Conservation (phyloP, 495 filamentous ascomycete genomes). For the Xeromyces bisporus region DNA sequence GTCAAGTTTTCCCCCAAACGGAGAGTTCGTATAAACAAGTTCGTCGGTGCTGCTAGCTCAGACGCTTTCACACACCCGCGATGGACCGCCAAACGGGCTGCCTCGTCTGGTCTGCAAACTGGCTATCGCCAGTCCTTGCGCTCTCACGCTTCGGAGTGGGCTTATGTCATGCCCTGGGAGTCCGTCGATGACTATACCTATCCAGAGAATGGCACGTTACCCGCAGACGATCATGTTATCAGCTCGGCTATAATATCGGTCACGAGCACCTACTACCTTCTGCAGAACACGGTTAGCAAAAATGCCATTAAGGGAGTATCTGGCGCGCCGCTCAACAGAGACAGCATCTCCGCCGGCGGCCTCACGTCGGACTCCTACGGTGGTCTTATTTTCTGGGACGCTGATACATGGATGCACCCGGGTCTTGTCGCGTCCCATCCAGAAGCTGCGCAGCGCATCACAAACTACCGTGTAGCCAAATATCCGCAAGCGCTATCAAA, state of each 20-base stretch:
- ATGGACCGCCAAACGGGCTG: slow-evolving; percentile 31
- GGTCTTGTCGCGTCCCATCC: slow-evolving; percentile 42
- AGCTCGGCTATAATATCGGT: slow-evolving; percentile 47
- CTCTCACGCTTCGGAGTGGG: slow-evolving; percentile 39
- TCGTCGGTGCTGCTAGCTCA: slow-evolving; percentile 41
- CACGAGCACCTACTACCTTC: slow-evolving; percentile 48
- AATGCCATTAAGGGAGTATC: slow-evolving; percentile 27
- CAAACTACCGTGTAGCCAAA: slow-evolving; percentile 37
- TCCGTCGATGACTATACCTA: slow-evolving; percentile 46
- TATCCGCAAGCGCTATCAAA: slow-evolving; percentile 37
- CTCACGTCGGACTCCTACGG: slow-evolving; percentile 46
- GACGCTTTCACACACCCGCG: slow-evolving; percentile 42
- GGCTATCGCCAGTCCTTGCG: slow-evolving; percentile 33
- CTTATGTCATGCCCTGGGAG: slow-evolving; percentile 31
- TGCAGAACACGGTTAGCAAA: slow-evolving; percentile 46
- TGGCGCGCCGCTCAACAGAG: slow-evolving; percentile 28
- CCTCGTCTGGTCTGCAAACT: slow-evolving; percentile 17
- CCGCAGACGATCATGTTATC: slow-evolving; percentile 38
- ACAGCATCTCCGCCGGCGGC: slow-evolving; percentile 46
- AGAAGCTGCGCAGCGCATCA: slow-evolving; percentile 37
- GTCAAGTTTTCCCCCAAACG: slow-evolving; percentile 33
- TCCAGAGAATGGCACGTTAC: slow-evolving; percentile 41
- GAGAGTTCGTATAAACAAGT: slow-evolving; percentile 38
- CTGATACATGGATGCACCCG: slow-evolving; percentile 52
- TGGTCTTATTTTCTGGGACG: slow-evolving; percentile 49